Conservation (phyloP, 345 rosid genomes). For the Theobroma cacao region DNA sequence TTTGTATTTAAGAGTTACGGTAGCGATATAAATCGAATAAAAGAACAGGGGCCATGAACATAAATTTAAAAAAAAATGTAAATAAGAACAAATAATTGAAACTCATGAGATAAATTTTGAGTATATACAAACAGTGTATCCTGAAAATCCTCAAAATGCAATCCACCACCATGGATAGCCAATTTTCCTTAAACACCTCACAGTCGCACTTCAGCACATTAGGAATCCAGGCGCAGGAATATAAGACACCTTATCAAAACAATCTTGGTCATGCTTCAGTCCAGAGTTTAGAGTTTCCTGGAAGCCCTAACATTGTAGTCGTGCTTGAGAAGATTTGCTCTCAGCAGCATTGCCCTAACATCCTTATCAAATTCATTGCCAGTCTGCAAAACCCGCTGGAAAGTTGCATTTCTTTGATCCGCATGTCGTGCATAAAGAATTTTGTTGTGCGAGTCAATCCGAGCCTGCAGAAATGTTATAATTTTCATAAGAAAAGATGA, state of each 20-base stretch:
- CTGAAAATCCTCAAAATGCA: conserved; percentile 21
- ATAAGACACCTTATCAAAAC: conserved; percentile 1
- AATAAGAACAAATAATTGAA: background rate
- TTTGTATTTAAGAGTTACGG: background rate
- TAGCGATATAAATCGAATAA: background rate
- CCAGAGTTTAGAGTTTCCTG: conserved; percentile 55
- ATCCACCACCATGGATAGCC: conserved; percentile 12
- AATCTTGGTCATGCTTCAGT: conserved; percentile 9
- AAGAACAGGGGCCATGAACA: background rate
- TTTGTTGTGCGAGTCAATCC: conserved; percentile 98
- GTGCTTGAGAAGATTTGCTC: conserved; percentile 83
- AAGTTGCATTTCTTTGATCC: conserved; percentile 92
- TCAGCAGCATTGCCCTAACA: conserved; percentile 80
- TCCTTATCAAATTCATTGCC: conserved; percentile 90
- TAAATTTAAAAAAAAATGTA: background rate
- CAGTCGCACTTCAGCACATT: background rate
- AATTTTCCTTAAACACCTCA: conserved; percentile 2
- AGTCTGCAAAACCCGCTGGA: conserved; percentile 91
- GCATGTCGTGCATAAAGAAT: conserved; percentile 95
- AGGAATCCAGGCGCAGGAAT: background rate
- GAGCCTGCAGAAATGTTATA: conserved; percentile 55
- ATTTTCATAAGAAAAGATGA: background rate
- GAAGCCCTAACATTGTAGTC: conserved; percentile 60
- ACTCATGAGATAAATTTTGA: conserved; percentile 14
- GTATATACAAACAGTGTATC: conserved; percentile 35